Evolutionary conservation across 257 asterid species (phyloP).

Genomic region (Solanum clarkiae): DNA sequence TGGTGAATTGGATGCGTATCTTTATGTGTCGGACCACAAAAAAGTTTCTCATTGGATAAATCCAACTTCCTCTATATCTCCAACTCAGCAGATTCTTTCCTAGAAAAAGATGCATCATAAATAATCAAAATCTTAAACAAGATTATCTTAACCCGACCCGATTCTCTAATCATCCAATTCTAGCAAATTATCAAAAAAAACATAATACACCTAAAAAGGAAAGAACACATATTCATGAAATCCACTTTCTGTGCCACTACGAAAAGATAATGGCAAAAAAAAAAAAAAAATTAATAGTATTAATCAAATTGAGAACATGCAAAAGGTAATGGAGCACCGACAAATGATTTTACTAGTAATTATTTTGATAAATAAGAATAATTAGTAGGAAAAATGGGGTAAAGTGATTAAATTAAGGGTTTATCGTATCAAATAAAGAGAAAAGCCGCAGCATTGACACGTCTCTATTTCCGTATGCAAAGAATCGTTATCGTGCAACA

Average conservation of each 20-base stretch:
- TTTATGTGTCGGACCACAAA: conserved; percentile 6
- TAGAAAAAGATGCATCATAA: conserved; percentile 30
- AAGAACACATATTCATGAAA: background rate
- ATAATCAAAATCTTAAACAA: conserved; percentile 24
- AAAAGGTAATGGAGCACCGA: background rate
- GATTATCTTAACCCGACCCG: background rate
- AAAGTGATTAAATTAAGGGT: background rate
- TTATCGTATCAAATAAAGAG: background rate
- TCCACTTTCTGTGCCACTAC: background rate
- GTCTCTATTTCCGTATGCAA: conserved; percentile 46
- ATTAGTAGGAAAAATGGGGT: background rate
- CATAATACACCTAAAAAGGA: background rate
- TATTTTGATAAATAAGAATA: background rate
- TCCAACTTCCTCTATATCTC: conserved; percentile 54
- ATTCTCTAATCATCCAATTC: background rate
- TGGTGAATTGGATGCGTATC: conserved; percentile 29
- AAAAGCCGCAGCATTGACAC: conserved; percentile 18
- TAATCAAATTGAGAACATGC: background rate
- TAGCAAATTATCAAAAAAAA: background rate
- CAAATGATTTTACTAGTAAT: background rate
- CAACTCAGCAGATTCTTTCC: conserved; percentile 53
- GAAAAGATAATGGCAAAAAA: background rate
- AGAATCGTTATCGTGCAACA: conserved; percentile 47
- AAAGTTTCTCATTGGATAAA: conserved; percentile 67
- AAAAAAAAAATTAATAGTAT: background rate